Evolutionary conservation across 208 protist genomes (phyloP).

Genomic region (Herpetomonas samuelpessoai): DNA sequence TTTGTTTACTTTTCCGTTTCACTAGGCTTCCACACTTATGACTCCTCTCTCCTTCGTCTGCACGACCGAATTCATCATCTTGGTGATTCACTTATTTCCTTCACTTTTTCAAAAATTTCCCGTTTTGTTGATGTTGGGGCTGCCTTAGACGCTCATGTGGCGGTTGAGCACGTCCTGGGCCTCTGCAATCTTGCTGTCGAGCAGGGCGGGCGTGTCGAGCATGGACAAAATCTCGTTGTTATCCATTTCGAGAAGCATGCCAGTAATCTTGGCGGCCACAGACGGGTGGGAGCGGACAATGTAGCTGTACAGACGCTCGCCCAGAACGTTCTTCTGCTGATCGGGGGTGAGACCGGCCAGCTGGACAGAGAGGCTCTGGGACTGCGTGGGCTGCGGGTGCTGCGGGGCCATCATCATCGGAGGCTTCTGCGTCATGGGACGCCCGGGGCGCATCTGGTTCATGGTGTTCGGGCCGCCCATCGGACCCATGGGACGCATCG

Average conservation of each 20-base stretch:
- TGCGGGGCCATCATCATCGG: constrained; percentile 73
- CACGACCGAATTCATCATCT: too few species aligned
- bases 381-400: constrained; percentile 25
- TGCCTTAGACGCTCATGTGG: constrained; percentile 84
- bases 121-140: too few species aligned
- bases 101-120: too few species aligned
- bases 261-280: constrained; percentile 97
- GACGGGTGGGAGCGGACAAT: constrained; percentile 87
- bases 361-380: constrained; percentile 59
- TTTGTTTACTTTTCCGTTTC: too few species aligned
- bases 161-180: constrained; percentile 94
- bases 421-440: constrained; percentile 46
- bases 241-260: constrained; percentile 99
- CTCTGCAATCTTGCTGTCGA: constrained; percentile 96
- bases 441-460: constrained; percentile 65
- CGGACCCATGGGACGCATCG: constrained; percentile 23
- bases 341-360: constrained; percentile 71
- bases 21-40: too few species aligned
- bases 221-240: constrained; percentile 95
- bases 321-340: constrained; percentile 95
- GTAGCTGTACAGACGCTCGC: constrained; percentile 96
- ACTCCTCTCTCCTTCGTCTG: too few species aligned
- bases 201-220: constrained; percentile 87
- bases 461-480: constrained; percentile 52
- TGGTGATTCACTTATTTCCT: too few species aligned